Base-by-base conservation (phyloP, 1,284 basidiomycete species). In the Peniophora sp. region DNA sequence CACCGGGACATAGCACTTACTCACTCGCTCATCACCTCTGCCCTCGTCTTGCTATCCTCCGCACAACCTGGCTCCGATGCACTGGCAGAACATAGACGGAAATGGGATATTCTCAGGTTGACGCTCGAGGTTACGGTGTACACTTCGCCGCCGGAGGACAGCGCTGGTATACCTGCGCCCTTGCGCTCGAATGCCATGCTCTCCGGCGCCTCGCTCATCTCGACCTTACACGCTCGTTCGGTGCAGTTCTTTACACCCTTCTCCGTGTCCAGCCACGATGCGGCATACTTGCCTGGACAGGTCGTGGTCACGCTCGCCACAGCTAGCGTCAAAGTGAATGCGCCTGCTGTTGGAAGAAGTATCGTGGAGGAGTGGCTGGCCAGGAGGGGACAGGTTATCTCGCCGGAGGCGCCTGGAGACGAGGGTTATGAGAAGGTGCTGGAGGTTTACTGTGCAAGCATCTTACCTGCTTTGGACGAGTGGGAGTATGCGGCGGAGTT, bases 61-160 rank as follows among this genome's bases (percentile, higher is more conserved):
- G 83, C 83, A 11, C 54, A 59, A 3, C 56, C 57, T 1, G 53
- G 59, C 0, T 67, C 69, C 25, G 79, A 83, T 59, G 51, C 65
- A 12, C 69, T 85, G 3, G 64, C 71, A 48, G 69, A 75, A 12
- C 72, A 81, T 54, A 75, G 86, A 16, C 72, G 82, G 49, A 89
- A 89, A 69, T 91, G 89, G 89, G 88, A 91, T 58, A 80, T 91
- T 50, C 78, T 91, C 3, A 76, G 88, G 20, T 83, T 91, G 56
- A 90, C 87, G 1, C 75, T 89, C 53, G 88, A 91, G 62, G 81
- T 83, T 0, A 88, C 83, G 0, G 66, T 87, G 25, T 87, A 83
- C 60, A 65, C 76, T 6, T 73, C 83, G 0, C 79, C 81, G 0
- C 67, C 69, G 25, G 64, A 77, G 17, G 66, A 67, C 35, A 51